phyloP scores from a whole-genome alignment of 2,329 filamentous ascomycete species.

The Diaporthe capsici region DNA sequence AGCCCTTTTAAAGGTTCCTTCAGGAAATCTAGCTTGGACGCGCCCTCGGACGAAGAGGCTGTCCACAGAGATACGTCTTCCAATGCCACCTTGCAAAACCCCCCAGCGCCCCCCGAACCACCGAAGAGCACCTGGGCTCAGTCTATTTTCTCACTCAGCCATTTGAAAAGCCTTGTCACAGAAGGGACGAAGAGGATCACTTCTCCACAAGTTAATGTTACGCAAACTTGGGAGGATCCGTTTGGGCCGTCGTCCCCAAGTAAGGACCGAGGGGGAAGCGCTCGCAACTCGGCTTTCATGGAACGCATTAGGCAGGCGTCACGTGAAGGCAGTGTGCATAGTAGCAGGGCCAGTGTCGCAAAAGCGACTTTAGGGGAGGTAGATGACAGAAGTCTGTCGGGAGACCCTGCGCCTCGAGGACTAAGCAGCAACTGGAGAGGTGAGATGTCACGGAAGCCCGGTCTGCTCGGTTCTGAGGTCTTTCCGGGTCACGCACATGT shows the following conservation, averaged over 20 bases:
- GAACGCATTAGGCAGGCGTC: slow-evolving; percentile 39
- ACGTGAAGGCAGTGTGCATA: slow-evolving; percentile 37
- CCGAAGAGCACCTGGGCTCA: slow-evolving; percentile 47
- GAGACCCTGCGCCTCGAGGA: slow-evolving; percentile 16
- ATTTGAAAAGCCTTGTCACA: slow-evolving; percentile 50
- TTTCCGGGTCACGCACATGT: background rate
- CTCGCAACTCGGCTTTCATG: slow-evolving; percentile 41
- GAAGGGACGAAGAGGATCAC: slow-evolving; percentile 48
- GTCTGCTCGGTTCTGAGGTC: background rate
- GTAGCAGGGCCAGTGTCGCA: slow-evolving; percentile 28
- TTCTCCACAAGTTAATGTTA: slow-evolving; percentile 46
- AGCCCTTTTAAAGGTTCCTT: slow-evolving; percentile 67
- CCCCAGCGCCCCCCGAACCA: slow-evolving; percentile 34
- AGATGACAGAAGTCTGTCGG: slow-evolving; percentile 30
- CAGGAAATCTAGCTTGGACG: slow-evolving; percentile 47
- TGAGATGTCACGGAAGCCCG: background rate
- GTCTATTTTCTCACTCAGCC: slow-evolving; percentile 49
- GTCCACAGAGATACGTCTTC: slow-evolving; percentile 29
- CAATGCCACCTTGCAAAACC: slow-evolving; percentile 25
- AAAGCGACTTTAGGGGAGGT: slow-evolving; percentile 32
- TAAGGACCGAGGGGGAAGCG: slow-evolving; percentile 32
- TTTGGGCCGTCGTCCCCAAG: slow-evolving; percentile 40
- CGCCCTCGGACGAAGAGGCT: slow-evolving; percentile 46
- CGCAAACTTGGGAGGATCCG: slow-evolving; percentile 40
- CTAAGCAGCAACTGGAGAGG: background rate